Conservation (phyloP, 108 stramenopile species). For the Epithemia pelagica region DNA sequence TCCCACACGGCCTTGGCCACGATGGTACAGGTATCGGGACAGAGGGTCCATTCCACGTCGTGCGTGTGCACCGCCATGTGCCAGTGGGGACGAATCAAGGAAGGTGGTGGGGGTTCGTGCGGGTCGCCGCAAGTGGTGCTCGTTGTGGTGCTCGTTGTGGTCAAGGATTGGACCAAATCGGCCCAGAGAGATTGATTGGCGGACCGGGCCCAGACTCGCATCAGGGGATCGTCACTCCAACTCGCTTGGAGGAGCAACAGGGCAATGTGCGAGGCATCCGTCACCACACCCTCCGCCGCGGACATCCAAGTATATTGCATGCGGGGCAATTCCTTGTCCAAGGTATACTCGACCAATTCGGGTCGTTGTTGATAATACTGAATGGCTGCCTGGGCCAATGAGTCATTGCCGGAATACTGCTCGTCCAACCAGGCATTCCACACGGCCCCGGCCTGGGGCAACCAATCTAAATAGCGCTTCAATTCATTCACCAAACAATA, state of each 20-base stretch:
- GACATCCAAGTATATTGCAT: slow-evolving; percentile 65
- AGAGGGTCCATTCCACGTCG: slow-evolving; percentile 13
- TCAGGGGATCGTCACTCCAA: slow-evolving; percentile 14
- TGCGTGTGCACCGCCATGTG: slow-evolving; percentile 11
- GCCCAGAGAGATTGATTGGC: slow-evolving; percentile 78
- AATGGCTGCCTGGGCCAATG: slow-evolving; percentile 50
- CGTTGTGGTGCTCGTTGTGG: slow-evolving; percentile 14
- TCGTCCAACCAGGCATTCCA: background rate
- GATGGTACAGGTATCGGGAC: slow-evolving; percentile 9
- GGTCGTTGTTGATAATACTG: slow-evolving; percentile 61
- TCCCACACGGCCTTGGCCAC: slow-evolving; percentile 27
- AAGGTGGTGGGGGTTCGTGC: slow-evolving; percentile 13
- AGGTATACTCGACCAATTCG: slow-evolving; percentile 63
- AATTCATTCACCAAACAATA: background rate
- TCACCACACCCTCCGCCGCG: slow-evolving; percentile 8
- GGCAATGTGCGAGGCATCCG: slow-evolving; percentile 26
- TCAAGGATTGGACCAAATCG: slow-evolving; percentile 63
- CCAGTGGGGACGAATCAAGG: slow-evolving; percentile 41
- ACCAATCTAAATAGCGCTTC: background rate
- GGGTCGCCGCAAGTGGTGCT: slow-evolving; percentile 26
- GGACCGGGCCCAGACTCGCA: slow-evolving; percentile 37
- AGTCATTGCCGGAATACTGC: slow-evolving; percentile 40
- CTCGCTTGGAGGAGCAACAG: slow-evolving; percentile 20
- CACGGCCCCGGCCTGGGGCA: background rate
- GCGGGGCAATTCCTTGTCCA: slow-evolving; percentile 63